Conservation (phyloP, 1,284 basidiomycete species). For the Heterobasidion parviporum region DNA sequence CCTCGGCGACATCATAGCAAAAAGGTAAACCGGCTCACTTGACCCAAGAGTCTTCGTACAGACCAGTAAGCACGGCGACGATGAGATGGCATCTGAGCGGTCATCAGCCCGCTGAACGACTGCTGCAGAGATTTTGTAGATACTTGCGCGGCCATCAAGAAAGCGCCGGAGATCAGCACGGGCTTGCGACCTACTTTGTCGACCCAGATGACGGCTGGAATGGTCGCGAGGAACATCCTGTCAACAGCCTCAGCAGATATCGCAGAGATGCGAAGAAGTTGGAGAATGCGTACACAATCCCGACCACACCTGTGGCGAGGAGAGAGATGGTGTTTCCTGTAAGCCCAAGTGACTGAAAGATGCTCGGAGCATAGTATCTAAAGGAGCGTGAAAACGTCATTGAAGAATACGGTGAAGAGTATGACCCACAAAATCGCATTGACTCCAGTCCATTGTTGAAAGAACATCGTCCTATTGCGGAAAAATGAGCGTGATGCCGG, state of each 20-base stretch:
- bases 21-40: slow-evolving; percentile 23
- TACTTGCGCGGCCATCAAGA: slow-evolving; percentile 54
- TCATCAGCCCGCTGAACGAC: slow-evolving; percentile 1
- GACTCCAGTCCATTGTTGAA: slow-evolving; percentile 64
- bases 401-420: not conserved
- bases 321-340: slow-evolving; percentile 53
- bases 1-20: not conserved
- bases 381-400: not conserved
- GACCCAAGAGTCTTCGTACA: slow-evolving; percentile 45
- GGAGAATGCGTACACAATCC: slow-evolving; percentile 49
- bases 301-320: slow-evolving; percentile 77
- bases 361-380: slow-evolving; percentile 50
- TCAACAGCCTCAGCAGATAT: not conserved
- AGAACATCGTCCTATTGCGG: slow-evolving; percentile 53
- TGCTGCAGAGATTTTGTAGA: not conserved
- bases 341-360: slow-evolving; percentile 52
- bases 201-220: slow-evolving; percentile 67
- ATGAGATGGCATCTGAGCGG: slow-evolving; percentile 51
- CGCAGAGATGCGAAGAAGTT: not conserved
- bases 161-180: slow-evolving; percentile 60
- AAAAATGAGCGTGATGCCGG: slow-evolving; percentile 1
- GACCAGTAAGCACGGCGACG: slow-evolving; percentile 49
- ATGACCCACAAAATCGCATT: slow-evolving; percentile 48
- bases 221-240: slow-evolving; percentile 68
- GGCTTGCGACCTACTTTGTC: slow-evolving; percentile 66